Base-by-base conservation (phyloP, 805 yeast species). In the Candida bentonensis region DNA sequence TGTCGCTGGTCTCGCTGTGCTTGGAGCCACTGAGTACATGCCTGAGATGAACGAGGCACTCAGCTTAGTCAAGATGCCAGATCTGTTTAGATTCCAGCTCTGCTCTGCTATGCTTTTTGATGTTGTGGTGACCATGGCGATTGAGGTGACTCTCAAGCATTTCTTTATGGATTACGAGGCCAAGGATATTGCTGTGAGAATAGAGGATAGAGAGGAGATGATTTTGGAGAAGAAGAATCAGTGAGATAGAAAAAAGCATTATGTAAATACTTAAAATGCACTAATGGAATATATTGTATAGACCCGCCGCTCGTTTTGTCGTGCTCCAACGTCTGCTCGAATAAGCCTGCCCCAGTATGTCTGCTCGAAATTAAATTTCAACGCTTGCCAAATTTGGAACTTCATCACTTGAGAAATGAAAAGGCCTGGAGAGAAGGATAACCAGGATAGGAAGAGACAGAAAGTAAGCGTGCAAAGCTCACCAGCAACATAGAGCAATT, bases 21-120 rank as follows among this genome's bases (percentile, higher is more conserved):
- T 89, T 9, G 95, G 97, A 15, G 79, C 96, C 3, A 87, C 97
- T 21, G 98, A 92, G 64, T 82, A 89, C 57, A 61, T 88, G 56
- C 97, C 97, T 26, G 98, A 92, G 67, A 65, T 92, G 58, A 92
- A 92, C 61, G 89, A 84, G 60, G 85, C 85, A 15, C 78, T 92
- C 79, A 78, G 81, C 60, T 83, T 92, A 62, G 98, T 92, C 42
- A 85, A 85, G 53, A 87, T 92, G 96, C 64, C 69, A 27, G 58
- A 63, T 22, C 57, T 63, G 15, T 92, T 92, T 76, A 88, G 87
- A 66, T 52, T 72, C 50, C 82, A 83, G 62, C 72, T 92, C 58
- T 83, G 95, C 2, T 54, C 67, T 1, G 71, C 86, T 33, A 76
- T 92, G 67, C 49, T 83, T 34, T 60, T 81, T 28, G 98, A 92